Conservation (phyloP, 441 rosid genomes). For the Corymbia calophylla region DNA sequence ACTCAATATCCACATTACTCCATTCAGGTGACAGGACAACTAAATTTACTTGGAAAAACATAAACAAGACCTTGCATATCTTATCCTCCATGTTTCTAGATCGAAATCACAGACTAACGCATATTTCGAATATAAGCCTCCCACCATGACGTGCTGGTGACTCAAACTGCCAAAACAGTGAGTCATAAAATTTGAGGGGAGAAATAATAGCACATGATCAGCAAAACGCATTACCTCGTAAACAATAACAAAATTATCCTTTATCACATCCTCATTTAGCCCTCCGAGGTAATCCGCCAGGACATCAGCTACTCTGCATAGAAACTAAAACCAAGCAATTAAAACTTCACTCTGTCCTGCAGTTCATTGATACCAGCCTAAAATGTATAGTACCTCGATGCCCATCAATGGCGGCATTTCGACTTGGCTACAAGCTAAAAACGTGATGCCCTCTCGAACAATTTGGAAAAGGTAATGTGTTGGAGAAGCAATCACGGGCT, state of each 20-base stretch:
- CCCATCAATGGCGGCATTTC: slow-evolving; percentile 99
- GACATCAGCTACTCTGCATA: slow-evolving; percentile 87
- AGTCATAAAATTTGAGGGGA: not conserved
- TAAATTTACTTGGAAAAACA: not conserved
- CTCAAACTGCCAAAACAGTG: not conserved
- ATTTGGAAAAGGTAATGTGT: slow-evolving; percentile 93
- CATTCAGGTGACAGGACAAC: not conserved
- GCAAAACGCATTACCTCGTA: slow-evolving; percentile 53
- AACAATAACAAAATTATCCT: slow-evolving; percentile 92
- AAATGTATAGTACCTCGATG: slow-evolving; percentile 50
- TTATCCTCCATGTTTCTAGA: not conserved
- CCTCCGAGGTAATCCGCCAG: slow-evolving; percentile 90
- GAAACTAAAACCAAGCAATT: slow-evolving; percentile 42
- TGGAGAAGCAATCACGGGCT: slow-evolving; percentile 90
- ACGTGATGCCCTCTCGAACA: slow-evolving; percentile 79
- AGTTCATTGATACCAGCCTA: not conserved
- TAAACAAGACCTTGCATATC: not conserved
- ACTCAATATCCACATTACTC: not conserved
- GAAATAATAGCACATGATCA: not conserved
- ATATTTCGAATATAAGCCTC: not conserved
- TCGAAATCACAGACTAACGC: not conserved
- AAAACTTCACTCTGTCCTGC: not conserved
- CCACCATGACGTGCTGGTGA: not conserved
- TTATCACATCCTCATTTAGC: slow-evolving; percentile 81
- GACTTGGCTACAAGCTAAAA: slow-evolving; percentile 91